Percentiles rank a stretch among this genome's conserved stretches.
Conservation (phyloP, 768 basidiomycete species). For the Mycena indigotica region DNA sequence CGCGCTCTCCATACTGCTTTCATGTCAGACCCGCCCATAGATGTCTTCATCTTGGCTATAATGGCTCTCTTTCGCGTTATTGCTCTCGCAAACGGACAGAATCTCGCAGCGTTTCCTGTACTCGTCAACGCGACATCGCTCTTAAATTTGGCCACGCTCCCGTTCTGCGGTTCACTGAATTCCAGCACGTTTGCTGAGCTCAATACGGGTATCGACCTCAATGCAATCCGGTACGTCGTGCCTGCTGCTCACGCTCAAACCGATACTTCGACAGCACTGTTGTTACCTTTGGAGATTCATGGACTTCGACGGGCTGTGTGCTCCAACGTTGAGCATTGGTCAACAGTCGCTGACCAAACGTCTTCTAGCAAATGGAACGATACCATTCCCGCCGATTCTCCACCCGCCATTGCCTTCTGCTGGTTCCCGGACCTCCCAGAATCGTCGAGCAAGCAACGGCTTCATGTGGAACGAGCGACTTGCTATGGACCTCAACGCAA, state of each 20-base stretch:
- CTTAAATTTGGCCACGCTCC: conserved; percentile 28
- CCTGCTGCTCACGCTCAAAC: no score
- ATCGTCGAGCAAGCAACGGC: conserved; percentile 34
- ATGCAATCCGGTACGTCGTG: conserved; percentile 25
- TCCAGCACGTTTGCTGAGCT: conserved; percentile 30
- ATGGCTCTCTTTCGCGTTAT: no score
- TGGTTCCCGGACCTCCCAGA: conserved; percentile 29
- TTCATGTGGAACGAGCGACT: conserved; percentile 36
- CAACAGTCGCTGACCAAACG: background rate
- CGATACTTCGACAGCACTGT: conserved; percentile 25
- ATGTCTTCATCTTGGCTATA: no score
- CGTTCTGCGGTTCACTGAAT: conserved; percentile 28
- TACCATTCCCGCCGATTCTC: conserved; percentile 34
- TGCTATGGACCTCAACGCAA: conserved; percentile 31
- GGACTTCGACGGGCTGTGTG: conserved; percentile 34
- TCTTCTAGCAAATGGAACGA: conserved; percentile 32
- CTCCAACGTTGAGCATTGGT: background rate
- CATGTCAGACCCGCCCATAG: no score
- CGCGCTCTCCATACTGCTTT: no score
- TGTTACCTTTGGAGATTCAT: conserved; percentile 35
- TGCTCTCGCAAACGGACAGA: no score
- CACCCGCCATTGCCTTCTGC: conserved; percentile 37
- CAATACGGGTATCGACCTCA: conserved; percentile 31
- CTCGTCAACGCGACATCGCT: conserved; percentile 31
- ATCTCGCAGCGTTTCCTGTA: no score